Conservation (phyloP, 1,284 basidiomycete genomes). For the Microstroma glucosiphilum region DNA sequence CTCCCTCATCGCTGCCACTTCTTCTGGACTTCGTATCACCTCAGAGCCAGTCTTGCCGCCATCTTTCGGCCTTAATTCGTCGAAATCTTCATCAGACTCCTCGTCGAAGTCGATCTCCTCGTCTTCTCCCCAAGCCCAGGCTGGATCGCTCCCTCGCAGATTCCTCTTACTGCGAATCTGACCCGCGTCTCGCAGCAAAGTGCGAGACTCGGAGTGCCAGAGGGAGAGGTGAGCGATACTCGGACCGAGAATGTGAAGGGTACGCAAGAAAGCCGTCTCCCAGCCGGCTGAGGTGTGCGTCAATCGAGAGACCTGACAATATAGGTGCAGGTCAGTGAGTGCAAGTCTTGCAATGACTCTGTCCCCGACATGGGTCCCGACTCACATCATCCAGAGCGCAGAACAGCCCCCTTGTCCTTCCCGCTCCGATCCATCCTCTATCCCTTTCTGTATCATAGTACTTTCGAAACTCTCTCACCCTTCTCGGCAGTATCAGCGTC, state of each 20-base stretch:
- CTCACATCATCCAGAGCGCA: conserved; percentile 36
- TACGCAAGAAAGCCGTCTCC: conserved; percentile 42
- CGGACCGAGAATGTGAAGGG: conserved; percentile 42
- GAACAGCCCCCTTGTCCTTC: conserved; percentile 34
- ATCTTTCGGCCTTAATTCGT: neutral
- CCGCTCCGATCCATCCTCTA: conserved; percentile 24
- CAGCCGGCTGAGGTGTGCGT: conserved; percentile 44
- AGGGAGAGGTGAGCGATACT: conserved; percentile 36
- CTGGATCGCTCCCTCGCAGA: neutral
- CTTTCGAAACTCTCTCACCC: conserved; percentile 45
- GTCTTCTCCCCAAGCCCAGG: conserved; percentile 24
- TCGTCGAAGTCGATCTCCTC: conserved; percentile 7
- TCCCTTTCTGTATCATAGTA: conserved; percentile 37
- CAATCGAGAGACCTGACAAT: conserved; percentile 28
- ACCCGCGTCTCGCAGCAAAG: conserved; percentile 41
- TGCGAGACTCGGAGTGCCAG: conserved; percentile 43
- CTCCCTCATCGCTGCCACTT: conserved; percentile 11
- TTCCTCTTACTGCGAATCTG: conserved; percentile 25
- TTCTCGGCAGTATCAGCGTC: conserved; percentile 40
- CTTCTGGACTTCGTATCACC: conserved; percentile 9
- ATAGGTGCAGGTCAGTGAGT: neutral
- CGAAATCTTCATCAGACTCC: neutral
- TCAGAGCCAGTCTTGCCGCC: neutral
- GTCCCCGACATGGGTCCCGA: neutral
- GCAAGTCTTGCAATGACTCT: neutral